Percentiles rank a stretch among this genome's conserved stretches.
Evolutionary conservation across 306 rosid genomes (phyloP).

Genomic region (Vigna nakashimae): DNA sequence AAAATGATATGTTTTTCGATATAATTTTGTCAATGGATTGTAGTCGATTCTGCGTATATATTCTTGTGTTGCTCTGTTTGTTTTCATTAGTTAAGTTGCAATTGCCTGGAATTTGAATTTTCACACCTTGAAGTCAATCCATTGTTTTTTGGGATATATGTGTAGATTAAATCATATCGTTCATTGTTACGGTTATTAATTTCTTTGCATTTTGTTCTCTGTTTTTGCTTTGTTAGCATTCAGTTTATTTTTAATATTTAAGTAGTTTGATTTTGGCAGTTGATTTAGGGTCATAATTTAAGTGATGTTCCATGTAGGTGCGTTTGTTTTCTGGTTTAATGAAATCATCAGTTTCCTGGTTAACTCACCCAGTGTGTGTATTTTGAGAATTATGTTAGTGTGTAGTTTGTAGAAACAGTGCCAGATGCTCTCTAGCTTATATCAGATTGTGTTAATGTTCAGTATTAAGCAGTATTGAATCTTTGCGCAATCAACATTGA

Average conservation of each 20-base stretch:
- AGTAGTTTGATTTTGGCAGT: too few species aligned
- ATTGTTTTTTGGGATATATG: not conserved
- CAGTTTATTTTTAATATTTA: too few species aligned
- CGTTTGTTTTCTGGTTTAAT: not conserved
- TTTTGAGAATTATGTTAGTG: not conserved
- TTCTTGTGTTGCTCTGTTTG: not conserved
- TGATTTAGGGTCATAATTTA: not conserved
- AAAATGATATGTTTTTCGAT: slow-evolving; percentile 20
- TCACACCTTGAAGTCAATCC: not conserved
- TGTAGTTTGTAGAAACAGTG: not conserved
- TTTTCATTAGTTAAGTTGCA: not conserved
- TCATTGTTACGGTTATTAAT: not conserved
- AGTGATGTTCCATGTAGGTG: too few species aligned
- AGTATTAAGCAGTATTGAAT: too few species aligned
- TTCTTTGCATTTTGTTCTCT: not conserved
- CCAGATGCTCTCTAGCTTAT: not conserved
- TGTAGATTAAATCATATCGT: not conserved
- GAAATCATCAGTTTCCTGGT: too few species aligned
- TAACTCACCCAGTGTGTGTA: not conserved
- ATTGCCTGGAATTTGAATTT: not conserved
- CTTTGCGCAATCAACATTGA: not conserved
- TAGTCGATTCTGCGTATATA: not conserved
- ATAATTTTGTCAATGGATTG: slow-evolving; percentile 22
- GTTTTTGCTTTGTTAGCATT: not conserved
- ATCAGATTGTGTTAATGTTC: not conserved